Conservation (phyloP, 176 grass and related monocot species). For the Hordeum vulgare region MorexV3_pseudomolecules_assembly NC_058522.1:520876857-520877356, state of each 20-base stretch:
- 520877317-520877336: background rate
- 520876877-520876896: conserved; percentile 91
- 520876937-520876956: conserved; percentile 88
- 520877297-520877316: background rate
- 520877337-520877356: background rate
- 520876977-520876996: conserved; percentile 22
- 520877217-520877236: background rate
- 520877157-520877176: background rate
- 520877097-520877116: background rate
- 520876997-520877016: background rate
- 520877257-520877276: background rate
- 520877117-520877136: background rate
- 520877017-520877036: conserved; percentile 1
- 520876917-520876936: conserved; percentile 97
- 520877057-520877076: background rate
- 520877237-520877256: background rate
- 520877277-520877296: background rate
- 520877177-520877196: background rate
- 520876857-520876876: conserved; percentile 86
- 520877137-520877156: background rate
- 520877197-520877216: background rate
- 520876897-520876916: conserved; percentile 96
- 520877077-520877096: background rate
- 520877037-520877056: background rate
- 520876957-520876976: conserved; percentile 89